Conservation (phyloP, 2,329 filamentous ascomycete species). For the Calonectria crousiana region DNA sequence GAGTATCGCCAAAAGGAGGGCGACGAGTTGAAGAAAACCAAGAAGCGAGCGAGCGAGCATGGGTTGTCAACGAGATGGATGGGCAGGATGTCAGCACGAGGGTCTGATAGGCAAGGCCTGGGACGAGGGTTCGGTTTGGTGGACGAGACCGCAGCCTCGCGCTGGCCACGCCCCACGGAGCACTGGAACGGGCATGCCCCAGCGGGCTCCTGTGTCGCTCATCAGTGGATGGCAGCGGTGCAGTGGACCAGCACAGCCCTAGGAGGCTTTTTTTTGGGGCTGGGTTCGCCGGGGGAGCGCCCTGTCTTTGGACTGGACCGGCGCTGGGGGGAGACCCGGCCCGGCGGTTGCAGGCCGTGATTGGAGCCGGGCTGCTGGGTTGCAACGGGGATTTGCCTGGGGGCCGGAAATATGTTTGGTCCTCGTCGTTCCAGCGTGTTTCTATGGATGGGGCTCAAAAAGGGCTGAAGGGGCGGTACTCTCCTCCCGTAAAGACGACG, state of each 20-base stretch:
- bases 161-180: conserved; percentile 18
- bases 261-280: conserved; percentile 29
- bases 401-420: conserved; percentile 8
- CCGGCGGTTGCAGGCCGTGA: conserved; percentile 15
- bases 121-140: neutral
- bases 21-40: conserved; percentile 22
- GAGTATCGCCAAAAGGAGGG: conserved; percentile 21
- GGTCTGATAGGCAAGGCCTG: conserved; percentile 37
- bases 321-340: conserved; percentile 7
- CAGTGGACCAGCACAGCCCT: conserved; percentile 39
- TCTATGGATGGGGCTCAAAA: conserved; percentile 2
- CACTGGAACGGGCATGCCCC: neutral
- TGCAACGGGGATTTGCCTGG: neutral
- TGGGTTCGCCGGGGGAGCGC: conserved; percentile 7
- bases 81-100: conserved; percentile 39
- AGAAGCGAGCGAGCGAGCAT: conserved; percentile 2
- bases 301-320: neutral
- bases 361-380: conserved; percentile 19
- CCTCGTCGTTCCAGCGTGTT: neutral
- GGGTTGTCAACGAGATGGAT: conserved; percentile 13
- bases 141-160: conserved; percentile 34
- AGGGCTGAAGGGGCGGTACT: neutral
- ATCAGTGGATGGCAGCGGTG: neutral
- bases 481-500: neutral
- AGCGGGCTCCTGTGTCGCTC: conserved; percentile 1